phyloP scores from a whole-genome alignment of 2,329 filamentous ascomycete species.

The Diaporthe aspalathi region DNA sequence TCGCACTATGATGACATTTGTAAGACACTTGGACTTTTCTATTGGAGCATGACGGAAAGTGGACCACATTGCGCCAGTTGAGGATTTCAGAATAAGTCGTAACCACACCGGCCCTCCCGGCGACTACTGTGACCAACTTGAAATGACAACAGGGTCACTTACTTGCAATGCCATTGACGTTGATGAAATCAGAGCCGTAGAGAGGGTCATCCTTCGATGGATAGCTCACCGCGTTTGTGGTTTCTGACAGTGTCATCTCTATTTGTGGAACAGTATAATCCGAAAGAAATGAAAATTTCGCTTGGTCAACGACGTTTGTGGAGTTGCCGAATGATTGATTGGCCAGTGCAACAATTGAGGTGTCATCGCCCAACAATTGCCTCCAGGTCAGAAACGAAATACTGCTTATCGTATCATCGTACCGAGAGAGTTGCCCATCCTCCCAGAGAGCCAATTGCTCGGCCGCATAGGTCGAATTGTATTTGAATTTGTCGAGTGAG shows the following conservation, averaged over 20 bases:
- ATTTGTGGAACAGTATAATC: constrained; percentile 53
- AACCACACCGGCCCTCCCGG: too few species aligned
- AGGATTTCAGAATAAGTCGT: too few species aligned
- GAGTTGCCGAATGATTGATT: constrained; percentile 46
- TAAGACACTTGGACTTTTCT: constrained; percentile 37
- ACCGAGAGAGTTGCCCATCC: constrained; percentile 48
- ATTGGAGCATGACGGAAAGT: background rate
- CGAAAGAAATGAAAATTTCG: constrained; percentile 54
- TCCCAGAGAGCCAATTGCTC: constrained; percentile 53
- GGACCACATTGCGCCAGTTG: background rate
- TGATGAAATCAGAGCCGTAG: constrained; percentile 47
- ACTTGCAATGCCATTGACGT: constrained; percentile 15
- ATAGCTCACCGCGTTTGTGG: constrained; percentile 54
- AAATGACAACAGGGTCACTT: background rate
- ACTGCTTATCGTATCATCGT: constrained; percentile 53
- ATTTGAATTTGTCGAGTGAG: constrained; percentile 48
- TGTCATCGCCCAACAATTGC: constrained; percentile 48
- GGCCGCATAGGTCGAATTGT: constrained; percentile 49
- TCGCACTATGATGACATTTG: constrained; percentile 45
- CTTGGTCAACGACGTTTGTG: constrained; percentile 49
- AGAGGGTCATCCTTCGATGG: constrained; percentile 46
- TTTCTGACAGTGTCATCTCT: constrained; percentile 58
- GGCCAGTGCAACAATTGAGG: constrained; percentile 48
- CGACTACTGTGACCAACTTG: too few species aligned
- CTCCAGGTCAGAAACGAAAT: constrained; percentile 57